Evolutionary conservation across 108 stramenopile genomes (phyloP).

Genomic region (Pseudonitzschia multiseries): DNA sequence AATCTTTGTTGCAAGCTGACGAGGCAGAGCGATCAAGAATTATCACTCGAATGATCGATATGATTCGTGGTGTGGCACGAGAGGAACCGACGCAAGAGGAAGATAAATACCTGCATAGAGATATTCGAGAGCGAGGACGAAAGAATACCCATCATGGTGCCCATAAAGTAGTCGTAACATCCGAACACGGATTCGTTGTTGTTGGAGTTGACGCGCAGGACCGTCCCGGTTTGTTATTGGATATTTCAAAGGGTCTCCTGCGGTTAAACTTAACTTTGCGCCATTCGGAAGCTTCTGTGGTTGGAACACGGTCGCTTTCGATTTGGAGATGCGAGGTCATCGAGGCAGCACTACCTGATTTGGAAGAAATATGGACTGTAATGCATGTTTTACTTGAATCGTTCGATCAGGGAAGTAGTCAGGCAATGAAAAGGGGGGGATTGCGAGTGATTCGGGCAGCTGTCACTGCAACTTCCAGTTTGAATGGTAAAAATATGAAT

Average conservation of each 20-base stretch:
- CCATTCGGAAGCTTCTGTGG: constrained; percentile 78
- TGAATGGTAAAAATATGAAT: constrained; percentile 54
- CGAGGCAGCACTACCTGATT: constrained; percentile 45
- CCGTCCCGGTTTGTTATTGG: constrained; percentile 63
- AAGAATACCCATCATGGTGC: constrained; percentile 15
- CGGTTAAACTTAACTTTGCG: constrained; percentile 57
- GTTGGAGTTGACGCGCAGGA: constrained; percentile 58
- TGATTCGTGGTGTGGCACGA: constrained; percentile 53
- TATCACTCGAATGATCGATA: constrained; percentile 71
- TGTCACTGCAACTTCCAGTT: constrained; percentile 49
- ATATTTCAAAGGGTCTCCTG: constrained; percentile 69
- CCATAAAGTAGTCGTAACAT: constrained; percentile 56
- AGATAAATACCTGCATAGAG: neutral
- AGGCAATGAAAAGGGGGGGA: constrained; percentile 60
- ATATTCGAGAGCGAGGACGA: neutral
- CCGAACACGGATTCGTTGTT: constrained; percentile 58
- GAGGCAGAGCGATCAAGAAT: constrained; percentile 51
- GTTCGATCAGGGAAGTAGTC: constrained; percentile 51
- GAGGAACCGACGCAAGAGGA: constrained; percentile 32
- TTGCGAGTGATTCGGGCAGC: constrained; percentile 67
- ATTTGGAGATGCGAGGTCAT: constrained; percentile 80
- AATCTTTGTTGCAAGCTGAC: constrained; percentile 44
- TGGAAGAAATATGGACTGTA: constrained; percentile 66
- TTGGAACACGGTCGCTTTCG: constrained; percentile 60
- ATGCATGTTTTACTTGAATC: constrained; percentile 47